Base-by-base conservation (phyloP, 2,329 filamentous ascomycete genomes). In the Drechslera avenae region DNA sequence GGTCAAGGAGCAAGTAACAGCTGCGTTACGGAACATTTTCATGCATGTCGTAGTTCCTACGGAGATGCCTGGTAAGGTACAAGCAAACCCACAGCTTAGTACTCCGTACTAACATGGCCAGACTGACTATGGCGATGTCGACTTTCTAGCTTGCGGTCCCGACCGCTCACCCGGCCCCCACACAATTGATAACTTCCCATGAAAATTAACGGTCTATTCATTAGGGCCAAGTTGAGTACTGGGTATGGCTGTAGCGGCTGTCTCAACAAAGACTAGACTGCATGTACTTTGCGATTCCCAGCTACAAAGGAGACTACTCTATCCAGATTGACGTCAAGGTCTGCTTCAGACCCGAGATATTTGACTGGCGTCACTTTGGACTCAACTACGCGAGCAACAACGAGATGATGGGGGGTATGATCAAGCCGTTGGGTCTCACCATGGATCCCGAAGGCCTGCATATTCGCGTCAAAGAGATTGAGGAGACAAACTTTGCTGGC, bases 251-350 rank as follows among this genome's bases (percentile, higher is more conserved):
- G 50, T 13, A 55, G 50, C 0, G 62, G 21, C 21, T 23, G 7
- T 23, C 21, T 23, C 21, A 23, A 63, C 4, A 46, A 44, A 0
- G 50, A 53, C 12, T 57, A 0, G 50, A 53, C 12, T 57, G 59
- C 44, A 64, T 70, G 55, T 67, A 57, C 43, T 63, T 67, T 19
- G 66, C 66, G 14, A 48, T 69, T 8, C 42, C 46, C 2, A 45
- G 43, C 14, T 36, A 45, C 5, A 9, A 5, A 23, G 37, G 46
- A 8, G 43, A 56, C 3, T 54, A 59, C 21, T 64, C 46, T 43
- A 49, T 66, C 12, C 63, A 70, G 37, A 51, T 70, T 17, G 66
- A 69, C 14, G 42, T 67, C 53, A 68, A 68, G 26, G 42, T 68
- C 2, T 64, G 57, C 50, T 57, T 59, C 30, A 50, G 46, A 14